Base-by-base conservation (phyloP, 768 basidiomycete species). In the Sutorius australiensis region DNA sequence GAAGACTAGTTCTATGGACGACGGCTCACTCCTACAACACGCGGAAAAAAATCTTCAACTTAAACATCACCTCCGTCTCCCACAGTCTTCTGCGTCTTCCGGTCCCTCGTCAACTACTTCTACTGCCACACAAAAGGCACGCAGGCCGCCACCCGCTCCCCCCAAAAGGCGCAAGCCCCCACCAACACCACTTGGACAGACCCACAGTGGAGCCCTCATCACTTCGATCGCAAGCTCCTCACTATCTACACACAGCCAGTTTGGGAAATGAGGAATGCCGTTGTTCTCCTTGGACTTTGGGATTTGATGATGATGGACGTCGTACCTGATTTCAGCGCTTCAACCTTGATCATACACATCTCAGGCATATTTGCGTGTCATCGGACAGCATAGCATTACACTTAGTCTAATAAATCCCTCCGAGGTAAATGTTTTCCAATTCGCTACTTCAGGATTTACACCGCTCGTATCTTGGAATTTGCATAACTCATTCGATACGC, bases 101-200 rank as follows among this genome's bases (percentile, higher is more conserved):
- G 42, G 33, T 60, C 32, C 60, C 55, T 30, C 54, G 40, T 33
- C 61, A 37, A 49, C 53, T 48, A 48, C 53, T 11, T 56, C 63
- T 42, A 49, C 52, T 31, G 58, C 57, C 33, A 65, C 63, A n/a
- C 63, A 54, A 28, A 67, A 66, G 51, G 43, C 47, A 46, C 75
- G 79, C 50, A 69, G 82, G 50, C 78, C 87, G 3, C 84, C 87
- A 0, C 83, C 88, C n/a, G 78, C 83, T 10, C 85, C 86, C 17
- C 78, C 78, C 3, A 82, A 82, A 62, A 75, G 87, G 41, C 72
- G 88, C 62, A 87, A 86, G 59, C 82, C 88, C 1, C 88, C 89
- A 32, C 84, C 87, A 14, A 75, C 85, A 41, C 86, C 89, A 10
- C 69, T 77, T 2, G 74, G 72, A 30, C 73, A 66, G 45, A 77